phyloP scores from a whole-genome alignment of 2,329 filamentous ascomycete genomes.

The Calcarisporium arbuscula region DNA sequence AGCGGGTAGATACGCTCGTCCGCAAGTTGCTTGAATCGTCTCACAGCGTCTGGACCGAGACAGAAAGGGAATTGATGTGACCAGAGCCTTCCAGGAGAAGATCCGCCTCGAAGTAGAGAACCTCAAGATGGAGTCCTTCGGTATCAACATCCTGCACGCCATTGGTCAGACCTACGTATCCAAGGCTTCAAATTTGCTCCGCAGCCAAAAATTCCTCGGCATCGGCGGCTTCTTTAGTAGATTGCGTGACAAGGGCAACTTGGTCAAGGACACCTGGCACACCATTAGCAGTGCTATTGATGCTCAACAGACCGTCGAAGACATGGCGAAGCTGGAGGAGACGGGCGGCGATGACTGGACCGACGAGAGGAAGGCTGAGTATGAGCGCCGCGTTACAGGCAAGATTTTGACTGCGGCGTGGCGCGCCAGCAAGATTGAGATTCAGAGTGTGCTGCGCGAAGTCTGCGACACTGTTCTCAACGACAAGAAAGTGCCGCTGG shows the following conservation, averaged over 20 bases:
- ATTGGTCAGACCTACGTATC: slow-evolving; percentile 86
- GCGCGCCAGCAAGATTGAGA: slow-evolving; percentile 95
- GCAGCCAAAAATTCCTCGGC: slow-evolving; percentile 94
- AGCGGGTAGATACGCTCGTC: slow-evolving; percentile 78
- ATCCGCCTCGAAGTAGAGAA: slow-evolving; percentile 93
- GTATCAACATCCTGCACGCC: slow-evolving; percentile 90
- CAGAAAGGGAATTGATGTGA: slow-evolving; percentile 84
- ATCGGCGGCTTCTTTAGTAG: slow-evolving; percentile 92
- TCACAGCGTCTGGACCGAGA: slow-evolving; percentile 96
- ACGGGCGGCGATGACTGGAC: slow-evolving; percentile 96
- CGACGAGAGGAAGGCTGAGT: slow-evolving; percentile 92
- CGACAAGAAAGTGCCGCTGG: slow-evolving; percentile 67
- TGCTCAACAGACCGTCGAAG: slow-evolving; percentile 96
- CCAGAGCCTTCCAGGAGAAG: slow-evolving; percentile 86
- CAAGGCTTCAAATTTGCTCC: slow-evolving; percentile 82
- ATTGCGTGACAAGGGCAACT: slow-evolving; percentile 90
- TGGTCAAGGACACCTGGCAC: slow-evolving; percentile 98
- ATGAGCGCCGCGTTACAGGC: slow-evolving; percentile 90
- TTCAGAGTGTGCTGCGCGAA: slow-evolving; percentile 89
- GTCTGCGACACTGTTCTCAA: slow-evolving; percentile 87
- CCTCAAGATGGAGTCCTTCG: slow-evolving; percentile 98
- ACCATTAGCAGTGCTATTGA: slow-evolving; percentile 95
- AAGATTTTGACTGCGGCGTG: slow-evolving; percentile 97
- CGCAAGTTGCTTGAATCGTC: slow-evolving; percentile 83
- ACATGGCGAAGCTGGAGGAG: slow-evolving; percentile 96